phyloP scores from a whole-genome alignment of 1,139 yeast genomes.

The Blastobotrys capitulatus region DNA sequence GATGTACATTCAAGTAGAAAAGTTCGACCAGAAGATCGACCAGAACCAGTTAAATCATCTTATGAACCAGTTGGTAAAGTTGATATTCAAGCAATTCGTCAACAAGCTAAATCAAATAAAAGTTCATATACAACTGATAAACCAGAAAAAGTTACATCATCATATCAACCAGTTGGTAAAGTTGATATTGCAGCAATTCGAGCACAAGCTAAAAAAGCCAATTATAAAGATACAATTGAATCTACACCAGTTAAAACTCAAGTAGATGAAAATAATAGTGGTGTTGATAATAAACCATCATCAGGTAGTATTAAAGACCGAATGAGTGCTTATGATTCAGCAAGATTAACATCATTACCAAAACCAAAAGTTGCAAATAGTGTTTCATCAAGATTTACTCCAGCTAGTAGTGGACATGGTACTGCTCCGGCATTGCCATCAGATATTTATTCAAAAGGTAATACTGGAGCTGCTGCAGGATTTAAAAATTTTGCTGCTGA shows the following conservation, averaged over 20 bases:
- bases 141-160: constrained; percentile 28
- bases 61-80: constrained; percentile 57
- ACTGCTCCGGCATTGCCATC: constrained; percentile 38
- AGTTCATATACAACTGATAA: constrained; percentile 25
- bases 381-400: constrained; percentile 43
- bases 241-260: constrained; percentile 17
- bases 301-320: constrained; percentile 21
- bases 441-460: constrained; percentile 46
- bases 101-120: constrained; percentile 30
- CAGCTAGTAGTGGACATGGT: constrained; percentile 17
- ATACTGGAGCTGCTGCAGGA: constrained; percentile 57
- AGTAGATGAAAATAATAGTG: constrained; percentile 17
- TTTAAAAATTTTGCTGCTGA: constrained; percentile 65
- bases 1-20: constrained; percentile 39
- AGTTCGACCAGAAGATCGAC: constrained; percentile 20
- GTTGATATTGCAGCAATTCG: constrained; percentile 46
- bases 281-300: constrained; percentile 19
- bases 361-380: constrained; percentile 53
- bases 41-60: constrained; percentile 27
- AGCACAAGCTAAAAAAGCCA: constrained; percentile 34
- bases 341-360: constrained; percentile 55
- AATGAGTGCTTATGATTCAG: constrained; percentile 23
- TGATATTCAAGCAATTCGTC: constrained; percentile 44
- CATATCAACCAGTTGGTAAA: constrained; percentile 55
- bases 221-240: constrained; percentile 12